Evolutionary conservation across 2,329 filamentous ascomycete species (phyloP).

Genomic region (Cladophialophora exuberans): DNA sequence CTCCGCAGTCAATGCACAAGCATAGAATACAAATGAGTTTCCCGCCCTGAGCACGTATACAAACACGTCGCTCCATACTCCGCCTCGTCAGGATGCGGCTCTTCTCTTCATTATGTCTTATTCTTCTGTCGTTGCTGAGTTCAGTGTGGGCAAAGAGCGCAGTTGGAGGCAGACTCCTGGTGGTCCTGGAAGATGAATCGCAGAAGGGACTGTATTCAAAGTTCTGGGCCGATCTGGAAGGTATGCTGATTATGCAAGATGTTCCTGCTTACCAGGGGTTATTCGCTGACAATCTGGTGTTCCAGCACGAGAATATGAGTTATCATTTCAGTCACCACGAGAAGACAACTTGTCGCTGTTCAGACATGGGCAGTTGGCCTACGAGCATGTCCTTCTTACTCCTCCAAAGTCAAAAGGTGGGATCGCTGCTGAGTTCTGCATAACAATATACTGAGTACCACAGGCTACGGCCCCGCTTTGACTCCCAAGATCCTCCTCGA

Average conservation of each 20-base stretch:
- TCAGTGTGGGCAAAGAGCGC: slow-evolving; percentile 77
- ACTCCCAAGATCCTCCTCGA: slow-evolving; percentile 85
- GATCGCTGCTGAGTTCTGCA: neutral
- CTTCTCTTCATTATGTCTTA: slow-evolving; percentile 58
- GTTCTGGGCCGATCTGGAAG: slow-evolving; percentile 61
- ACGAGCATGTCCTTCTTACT: slow-evolving; percentile 88
- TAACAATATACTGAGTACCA: slow-evolving; percentile 10
- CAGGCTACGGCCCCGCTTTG: slow-evolving; percentile 83
- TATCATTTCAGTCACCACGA: slow-evolving; percentile 83
- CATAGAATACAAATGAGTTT: slow-evolving; percentile 12
- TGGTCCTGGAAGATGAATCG: slow-evolving; percentile 78
- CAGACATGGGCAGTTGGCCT: slow-evolving; percentile 80
- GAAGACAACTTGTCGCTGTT: slow-evolving; percentile 77
- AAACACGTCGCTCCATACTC: slow-evolving; percentile 1
- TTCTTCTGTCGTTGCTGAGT: slow-evolving; percentile 68
- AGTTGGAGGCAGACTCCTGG: slow-evolving; percentile 77
- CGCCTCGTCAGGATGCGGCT: slow-evolving; percentile 66
- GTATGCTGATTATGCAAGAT: slow-evolving; percentile 35
- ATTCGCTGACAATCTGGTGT: slow-evolving; percentile 23
- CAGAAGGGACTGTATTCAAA: slow-evolving; percentile 83
- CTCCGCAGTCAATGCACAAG: slow-evolving; percentile 5
- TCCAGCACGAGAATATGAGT: slow-evolving; percentile 77
- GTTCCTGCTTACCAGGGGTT: neutral
- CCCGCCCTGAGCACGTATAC: slow-evolving; percentile 2
- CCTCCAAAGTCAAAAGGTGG: slow-evolving; percentile 87